phyloP scores from a whole-genome alignment of 2,329 filamentous ascomycete genomes.

The Fusarium marasasianum region DNA sequence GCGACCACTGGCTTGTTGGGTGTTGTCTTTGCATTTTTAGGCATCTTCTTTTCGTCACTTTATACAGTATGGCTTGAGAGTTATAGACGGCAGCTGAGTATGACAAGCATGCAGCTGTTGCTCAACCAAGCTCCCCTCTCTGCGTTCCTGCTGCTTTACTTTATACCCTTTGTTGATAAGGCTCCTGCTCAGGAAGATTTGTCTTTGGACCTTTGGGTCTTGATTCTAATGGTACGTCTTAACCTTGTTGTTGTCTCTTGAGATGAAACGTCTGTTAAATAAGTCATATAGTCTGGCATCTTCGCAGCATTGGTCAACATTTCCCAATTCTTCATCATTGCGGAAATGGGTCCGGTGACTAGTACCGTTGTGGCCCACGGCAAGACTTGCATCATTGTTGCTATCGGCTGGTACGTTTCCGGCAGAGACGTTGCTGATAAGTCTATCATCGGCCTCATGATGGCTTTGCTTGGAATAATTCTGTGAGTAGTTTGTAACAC shows the following conservation, averaged over 20 bases:
- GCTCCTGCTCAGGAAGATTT: neutral
- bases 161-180: neutral
- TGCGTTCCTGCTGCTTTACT: neutral
- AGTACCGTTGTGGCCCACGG: neutral
- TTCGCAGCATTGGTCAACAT: neutral
- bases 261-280: too few relatives aligned
- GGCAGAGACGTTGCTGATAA: neutral
- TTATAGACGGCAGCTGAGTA: neutral
- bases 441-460: neutral
- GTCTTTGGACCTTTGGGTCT: neutral
- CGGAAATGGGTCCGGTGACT: neutral
- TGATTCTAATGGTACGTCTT: neutral
- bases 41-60: neutral
- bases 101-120: neutral
- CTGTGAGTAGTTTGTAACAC: neutral
- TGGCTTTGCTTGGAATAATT: neutral
- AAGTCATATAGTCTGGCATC: fast-evolving
- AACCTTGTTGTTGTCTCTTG: fast-evolving
- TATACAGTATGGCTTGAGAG: neutral
- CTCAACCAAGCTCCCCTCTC: neutral
- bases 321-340: neutral
- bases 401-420: neutral
- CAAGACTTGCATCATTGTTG: neutral
- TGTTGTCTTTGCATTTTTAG: neutral
- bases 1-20: neutral